Evolutionary conservation across 192 early-diverging fungal genomes (phyloP), one percentile per base, ranked within the genome.

Genomic region (Funneliformis geosporum): DNA sequence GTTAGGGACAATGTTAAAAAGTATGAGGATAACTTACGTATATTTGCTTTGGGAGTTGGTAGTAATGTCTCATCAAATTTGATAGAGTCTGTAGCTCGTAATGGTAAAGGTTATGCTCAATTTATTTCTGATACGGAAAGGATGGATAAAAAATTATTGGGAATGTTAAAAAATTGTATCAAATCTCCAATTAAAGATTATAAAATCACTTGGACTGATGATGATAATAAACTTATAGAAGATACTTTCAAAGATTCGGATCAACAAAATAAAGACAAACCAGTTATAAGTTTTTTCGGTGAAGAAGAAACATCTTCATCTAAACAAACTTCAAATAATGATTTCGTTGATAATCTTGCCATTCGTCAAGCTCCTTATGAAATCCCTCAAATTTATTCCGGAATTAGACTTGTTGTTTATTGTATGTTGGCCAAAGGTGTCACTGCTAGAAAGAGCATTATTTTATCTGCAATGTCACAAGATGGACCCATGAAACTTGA

Each of bases 31-130:
- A 21, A 86, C 1, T 38, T 85, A 16, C 78, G 88, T 28, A 46
- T 90, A 23, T 89, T 90, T 68, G 71, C 89, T 5, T 70, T 89
- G 3, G 89, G 88, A 6, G 79, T 89, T 60, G 89, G 89, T n/a
- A 88, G 42, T 65, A 65, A 60, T 40, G 88, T 89, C n/a, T 89
- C 87, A 14, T 81, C 83, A 83, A 72, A 89, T 47, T 73, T 89
- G 47, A 85, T 89, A 21, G 83, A 86, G 38, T 80, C 85, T 27
- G 70, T 89, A 39, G 87, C 88, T 27, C 72, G 89, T 43, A 76
- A 74, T 39, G 89, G 89, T 28, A 82, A 80, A 33, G 88, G 88
- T 11, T 86, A 83, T 50, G 82, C 89, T 1, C 78, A 88, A 65
- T 83, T 83, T 73, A 85, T 90, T 2, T 82, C 82, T 21, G 72